Conservation (phyloP, 1,284 basidiomycete genomes). For the Leccinum glutinopallens region DNA sequence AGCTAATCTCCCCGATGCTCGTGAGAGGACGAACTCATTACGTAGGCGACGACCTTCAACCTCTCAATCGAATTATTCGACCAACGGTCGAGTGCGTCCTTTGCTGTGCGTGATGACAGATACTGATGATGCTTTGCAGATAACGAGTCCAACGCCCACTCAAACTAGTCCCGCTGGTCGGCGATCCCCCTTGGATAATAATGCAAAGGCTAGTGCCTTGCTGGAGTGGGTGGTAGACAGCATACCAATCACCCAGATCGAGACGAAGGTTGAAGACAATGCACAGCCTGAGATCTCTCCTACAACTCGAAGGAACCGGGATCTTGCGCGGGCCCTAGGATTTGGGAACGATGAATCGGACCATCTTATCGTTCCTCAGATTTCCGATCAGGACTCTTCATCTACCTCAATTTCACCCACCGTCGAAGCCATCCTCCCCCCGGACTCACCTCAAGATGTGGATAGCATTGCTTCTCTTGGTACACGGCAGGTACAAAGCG, state of each 20-base stretch:
- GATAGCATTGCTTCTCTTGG: slow-evolving; percentile 21
- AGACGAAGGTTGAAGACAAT: slow-evolving; percentile 30
- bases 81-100: slow-evolving; percentile 53
- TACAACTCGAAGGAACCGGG: slow-evolving; percentile 62
- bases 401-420: slow-evolving; percentile 33
- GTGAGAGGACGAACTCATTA: slow-evolving; percentile 59
- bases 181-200: slow-evolving; percentile 45
- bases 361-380: slow-evolving; percentile 25
- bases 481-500: slow-evolving; percentile 6
- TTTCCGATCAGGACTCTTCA: slow-evolving; percentile 24
- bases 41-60: slow-evolving; percentile 73
- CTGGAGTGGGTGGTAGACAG: slow-evolving; percentile 70
- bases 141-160: slow-evolving; percentile 51
- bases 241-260: slow-evolving; percentile 46
- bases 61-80: slow-evolving; percentile 76
- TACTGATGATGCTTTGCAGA: slow-evolving; percentile 39
- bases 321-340: slow-evolving; percentile 66
- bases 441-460: slow-evolving; percentile 24
- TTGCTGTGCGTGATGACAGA: slow-evolving; percentile 8
- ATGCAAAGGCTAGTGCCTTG: slow-evolving; percentile 61
- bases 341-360: slow-evolving; percentile 53
- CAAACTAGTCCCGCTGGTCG: slow-evolving; percentile 31
- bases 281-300: slow-evolving; percentile 44
- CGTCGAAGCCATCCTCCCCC: slow-evolving; percentile 32
- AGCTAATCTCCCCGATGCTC: slow-evolving; percentile 53